phyloP scores from a whole-genome alignment of 2,329 filamentous ascomycete species.

The Verticillium zaregamsianum region DNA sequence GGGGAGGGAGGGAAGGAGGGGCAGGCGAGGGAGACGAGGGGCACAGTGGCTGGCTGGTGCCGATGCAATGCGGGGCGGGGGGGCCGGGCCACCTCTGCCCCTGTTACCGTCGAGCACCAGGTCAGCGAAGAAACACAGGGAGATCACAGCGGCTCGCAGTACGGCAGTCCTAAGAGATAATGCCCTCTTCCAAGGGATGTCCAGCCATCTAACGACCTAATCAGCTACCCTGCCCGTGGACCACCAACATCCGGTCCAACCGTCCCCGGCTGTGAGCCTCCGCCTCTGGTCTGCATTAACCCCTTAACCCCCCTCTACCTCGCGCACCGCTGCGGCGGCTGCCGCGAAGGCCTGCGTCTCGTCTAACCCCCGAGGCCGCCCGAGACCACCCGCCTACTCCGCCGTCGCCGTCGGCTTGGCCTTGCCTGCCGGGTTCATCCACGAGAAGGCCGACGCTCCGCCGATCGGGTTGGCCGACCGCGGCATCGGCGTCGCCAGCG shows the following conservation, averaged over 20 bases:
- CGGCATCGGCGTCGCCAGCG: constrained; percentile 29
- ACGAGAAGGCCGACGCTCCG: constrained; percentile 89
- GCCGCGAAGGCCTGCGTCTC: no score
- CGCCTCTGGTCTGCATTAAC: background rate
- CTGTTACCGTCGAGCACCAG: no score
- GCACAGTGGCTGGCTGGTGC: background rate
- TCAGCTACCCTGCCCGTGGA: background rate
- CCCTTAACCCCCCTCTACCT: background rate
- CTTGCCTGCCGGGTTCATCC: constrained; percentile 64
- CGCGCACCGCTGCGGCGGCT: no score
- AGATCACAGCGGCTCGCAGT: background rate
- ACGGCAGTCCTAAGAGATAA: background rate
- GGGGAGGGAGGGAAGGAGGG: background rate
- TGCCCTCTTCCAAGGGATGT: background rate
- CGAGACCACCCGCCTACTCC: constrained; percentile 6
- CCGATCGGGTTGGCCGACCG: constrained; percentile 78
- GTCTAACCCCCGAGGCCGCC: background rate
- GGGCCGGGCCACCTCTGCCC: no score
- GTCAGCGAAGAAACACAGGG: no score
- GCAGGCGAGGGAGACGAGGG: background rate
- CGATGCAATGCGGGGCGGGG: no score
- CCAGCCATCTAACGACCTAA: background rate
- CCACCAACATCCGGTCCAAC: no score
- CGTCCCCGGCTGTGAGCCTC: background rate
- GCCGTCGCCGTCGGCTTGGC: constrained; percentile 29